phyloP scores from a whole-genome alignment of 345 rosid species.

The Crucihimalaya himalaica region DNA sequence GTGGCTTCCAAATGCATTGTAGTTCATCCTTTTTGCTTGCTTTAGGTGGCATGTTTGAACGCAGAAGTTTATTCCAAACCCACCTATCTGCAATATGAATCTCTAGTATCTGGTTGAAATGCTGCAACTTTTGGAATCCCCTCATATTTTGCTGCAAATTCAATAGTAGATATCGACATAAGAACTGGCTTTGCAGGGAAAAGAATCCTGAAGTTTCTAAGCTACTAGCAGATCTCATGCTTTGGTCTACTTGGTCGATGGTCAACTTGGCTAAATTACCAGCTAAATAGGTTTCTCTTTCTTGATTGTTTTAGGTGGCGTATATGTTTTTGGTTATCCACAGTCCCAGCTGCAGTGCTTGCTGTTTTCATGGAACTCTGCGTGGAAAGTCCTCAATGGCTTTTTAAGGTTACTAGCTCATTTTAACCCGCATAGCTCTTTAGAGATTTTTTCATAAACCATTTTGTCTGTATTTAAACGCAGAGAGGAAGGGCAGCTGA shows the following conservation, averaged over 20 bases:
- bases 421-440: constrained; percentile 19
- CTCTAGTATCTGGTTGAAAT: constrained; percentile 1
- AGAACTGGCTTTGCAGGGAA: constrained; percentile 7
- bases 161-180: constrained; percentile 7
- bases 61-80: neutral
- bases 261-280: neutral
- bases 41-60: constrained; percentile 18
- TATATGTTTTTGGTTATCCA: constrained; percentile 76
- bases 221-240: constrained; percentile 12
- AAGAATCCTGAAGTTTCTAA: neutral
- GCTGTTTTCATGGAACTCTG: constrained; percentile 72
- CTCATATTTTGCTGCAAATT: constrained; percentile 12
- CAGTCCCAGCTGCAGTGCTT: constrained; percentile 73
- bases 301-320: constrained; percentile 74
- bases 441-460: neutral
- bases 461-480: constrained; percentile 23
- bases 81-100: neutral
- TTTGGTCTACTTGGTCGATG: constrained; percentile 14
- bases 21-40: constrained; percentile 14
- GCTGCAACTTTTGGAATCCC: neutral
- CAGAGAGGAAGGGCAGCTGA: constrained; percentile 86
- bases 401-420: constrained; percentile 65
- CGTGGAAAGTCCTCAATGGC: constrained; percentile 98
- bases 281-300: constrained; percentile 21
- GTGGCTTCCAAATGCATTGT: constrained; percentile 18